Base-by-base conservation (phyloP, 73 alveolate species). In the Paramecium pentaurelia region DNA sequence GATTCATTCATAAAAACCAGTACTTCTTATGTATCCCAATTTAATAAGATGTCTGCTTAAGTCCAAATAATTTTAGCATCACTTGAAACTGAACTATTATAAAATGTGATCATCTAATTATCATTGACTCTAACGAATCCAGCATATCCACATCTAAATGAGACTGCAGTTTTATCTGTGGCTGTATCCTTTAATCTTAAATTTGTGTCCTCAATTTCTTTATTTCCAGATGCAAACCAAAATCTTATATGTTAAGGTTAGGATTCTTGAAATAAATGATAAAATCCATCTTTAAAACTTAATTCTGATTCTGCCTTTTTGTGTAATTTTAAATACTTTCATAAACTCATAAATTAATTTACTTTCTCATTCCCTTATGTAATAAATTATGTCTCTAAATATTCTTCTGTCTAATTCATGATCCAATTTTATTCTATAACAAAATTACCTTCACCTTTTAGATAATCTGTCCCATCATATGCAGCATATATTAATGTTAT, bases 91-190 rank as follows among this genome's bases (percentile, higher is more conserved):
- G 94, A 71, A 28, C 40, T 71, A 71, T 89, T 89, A 60, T 89
- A 89, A 73, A 89, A 89, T n/a, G 86, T 83, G 20, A 89, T 64
- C 94, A 89, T 89, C 51, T 89, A 89, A 71, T 89, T 89, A 45
- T 89, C 94, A 30, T 89, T 89, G 3, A 89, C 94, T 64, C 91
- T 38, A 71, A 89, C 68, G 45, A 89, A 89, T 16, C 94, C 94
- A 7, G 94, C 94, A 47, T 89, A 71, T 8, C 94, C 94, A 47
- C 94, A 89, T 64, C 94, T 64, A 89, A 89, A 89, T 40, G 88
- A 83, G 3, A 89, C 71, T 45, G 68, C 94, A 12, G 94, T 89
- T 71, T 89, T 89, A 27, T 89, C 88, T 4, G 51, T 83, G 40
- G 42, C 64, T 71, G 77, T 28, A 14, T 89, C 88, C 73, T 71